Evolutionary conservation across 495 filamentous ascomycete genomes (phyloP).

Genomic region (Penicillium longicatenatum): DNA sequence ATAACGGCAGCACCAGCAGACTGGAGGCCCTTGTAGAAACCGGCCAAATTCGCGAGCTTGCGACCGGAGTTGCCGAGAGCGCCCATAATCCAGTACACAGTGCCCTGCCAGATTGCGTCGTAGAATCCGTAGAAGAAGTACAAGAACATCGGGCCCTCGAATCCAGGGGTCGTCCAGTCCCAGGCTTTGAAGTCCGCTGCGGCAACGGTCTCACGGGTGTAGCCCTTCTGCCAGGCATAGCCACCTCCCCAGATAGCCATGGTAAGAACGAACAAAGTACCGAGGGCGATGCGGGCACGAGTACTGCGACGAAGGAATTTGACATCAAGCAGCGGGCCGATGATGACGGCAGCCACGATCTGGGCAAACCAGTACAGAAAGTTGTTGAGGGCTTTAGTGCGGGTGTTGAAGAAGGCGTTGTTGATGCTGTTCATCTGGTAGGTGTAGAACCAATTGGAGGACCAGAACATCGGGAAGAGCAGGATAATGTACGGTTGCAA

Average conservation of each 20-base stretch:
- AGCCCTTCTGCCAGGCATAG: constrained; percentile 52
- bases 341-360: constrained; percentile 48
- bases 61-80: constrained; percentile 86
- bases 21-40: constrained; percentile 93
- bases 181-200: constrained; percentile 27
- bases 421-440: constrained; percentile 63
- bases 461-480: constrained; percentile 56
- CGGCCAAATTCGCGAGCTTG: constrained; percentile 84
- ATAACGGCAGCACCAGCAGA: constrained; percentile 81
- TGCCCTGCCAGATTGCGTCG: constrained; percentile 63
- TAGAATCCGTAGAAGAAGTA: constrained; percentile 59
- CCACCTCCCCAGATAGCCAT: constrained; percentile 54
- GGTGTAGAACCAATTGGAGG: constrained; percentile 81
- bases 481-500: constrained; percentile 42
- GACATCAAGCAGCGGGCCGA: constrained; percentile 49
- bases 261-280: constrained; percentile 41
- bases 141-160: constrained; percentile 52
- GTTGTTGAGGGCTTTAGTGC: constrained; percentile 49
- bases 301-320: constrained; percentile 37
- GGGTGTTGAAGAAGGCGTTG: constrained; percentile 46
- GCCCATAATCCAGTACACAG: constrained; percentile 90
- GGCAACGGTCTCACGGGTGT: constrained; percentile 33
- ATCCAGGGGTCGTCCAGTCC: constrained; percentile 45
- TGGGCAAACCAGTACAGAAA: constrained; percentile 57
- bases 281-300: constrained; percentile 44